Evolutionary conservation across 1,284 basidiomycete genomes (phyloP).

Genomic region (Leccinum cinnamomeum): DNA sequence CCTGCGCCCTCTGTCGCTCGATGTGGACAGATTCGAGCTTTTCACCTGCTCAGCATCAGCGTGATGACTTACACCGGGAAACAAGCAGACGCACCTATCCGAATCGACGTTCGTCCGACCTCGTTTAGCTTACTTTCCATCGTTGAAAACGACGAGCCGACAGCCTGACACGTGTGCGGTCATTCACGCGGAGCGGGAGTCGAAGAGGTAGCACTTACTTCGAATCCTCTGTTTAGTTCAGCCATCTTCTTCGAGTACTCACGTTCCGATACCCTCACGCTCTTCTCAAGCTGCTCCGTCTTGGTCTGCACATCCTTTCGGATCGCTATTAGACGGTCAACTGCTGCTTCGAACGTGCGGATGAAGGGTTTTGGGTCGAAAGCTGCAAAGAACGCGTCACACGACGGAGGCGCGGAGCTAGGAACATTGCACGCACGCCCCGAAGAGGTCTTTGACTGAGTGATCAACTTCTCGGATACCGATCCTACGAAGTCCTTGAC

Average conservation of each 20-base stretch:
- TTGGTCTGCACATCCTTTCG: conserved; percentile 86
- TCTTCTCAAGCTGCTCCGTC: conserved; percentile 90
- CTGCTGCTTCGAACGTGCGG: conserved; percentile 84
- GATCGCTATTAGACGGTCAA: conserved; percentile 84
- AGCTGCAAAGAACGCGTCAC: conserved; percentile 48
- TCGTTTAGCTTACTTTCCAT: conserved; percentile 91
- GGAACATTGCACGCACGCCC: conserved; percentile 65
- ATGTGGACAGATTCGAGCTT: conserved; percentile 95
- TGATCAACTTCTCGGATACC: conserved; percentile 84
- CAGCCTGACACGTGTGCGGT: conserved; percentile 50
- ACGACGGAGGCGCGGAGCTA: not conserved
- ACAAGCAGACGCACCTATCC: conserved; percentile 68
- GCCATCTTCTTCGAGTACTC: conserved; percentile 94
- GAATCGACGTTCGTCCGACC: conserved; percentile 91
- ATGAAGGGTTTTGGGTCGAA: conserved; percentile 96
- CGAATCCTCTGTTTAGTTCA: conserved; percentile 91
- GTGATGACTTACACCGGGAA: conserved; percentile 11
- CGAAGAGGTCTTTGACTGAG: conserved; percentile 76
- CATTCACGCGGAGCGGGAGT: conserved; percentile 4
- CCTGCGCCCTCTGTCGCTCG: conserved; percentile 90
- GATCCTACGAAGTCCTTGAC: conserved; percentile 87
- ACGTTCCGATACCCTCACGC: conserved; percentile 85
- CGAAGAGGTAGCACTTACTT: conserved; percentile 49
- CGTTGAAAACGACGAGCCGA: conserved; percentile 77
- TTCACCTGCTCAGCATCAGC: conserved; percentile 59